Evolutionary conservation across 192 early-diverging fungal species (phyloP), one percentile per base, ranked within the genome.

Genomic region (Gamsiella multidivaricata): DNA sequence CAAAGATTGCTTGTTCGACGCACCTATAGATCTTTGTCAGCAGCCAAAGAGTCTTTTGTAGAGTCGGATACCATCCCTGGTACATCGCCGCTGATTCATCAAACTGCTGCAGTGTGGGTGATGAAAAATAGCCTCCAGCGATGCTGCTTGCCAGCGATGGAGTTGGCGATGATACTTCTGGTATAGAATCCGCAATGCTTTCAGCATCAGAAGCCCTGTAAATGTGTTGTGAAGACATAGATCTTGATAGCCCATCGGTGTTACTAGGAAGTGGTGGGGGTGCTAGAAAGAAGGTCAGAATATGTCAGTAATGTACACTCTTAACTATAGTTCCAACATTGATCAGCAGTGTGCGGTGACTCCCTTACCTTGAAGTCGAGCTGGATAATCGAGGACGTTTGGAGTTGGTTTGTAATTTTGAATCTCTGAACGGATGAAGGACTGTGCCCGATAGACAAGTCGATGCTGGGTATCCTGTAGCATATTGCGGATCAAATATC

Each of bases 391-490:
- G 56, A 96, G 70, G 52, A 95, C 93, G 34, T 88, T 80, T 0
- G 92, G 86, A 20, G 89, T 82, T 25, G 92, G 88, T 39, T 86
- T 88, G 83, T 90, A 96, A 28, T 81, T 82, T 72, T 91, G 88
- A 61, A 96, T 94, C 65, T 95, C 91, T 53, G 80, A 81, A 15
- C 87, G 86, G 33, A 97, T 93, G 78, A 86, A 97, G 26, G 85
- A 70, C 80, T 96, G 88, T 4, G 94, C 91, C 39, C 95, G 87
- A 83, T 96, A 98, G 7, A 91, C 93, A 32, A 98, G 88, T 17
- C 95, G 76, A 57, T 89, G 87, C 76, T 98, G 97, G 5, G 95
- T 81, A 83, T 97, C 97, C 80, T 95, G 85, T 49, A 98, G 76
- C 53, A 98, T 92, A 58, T 92, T 87, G 32, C 84, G 85, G 26